Conservation (phyloP, 148 eudicot genomes). For the Camellia sinensis region DNA sequence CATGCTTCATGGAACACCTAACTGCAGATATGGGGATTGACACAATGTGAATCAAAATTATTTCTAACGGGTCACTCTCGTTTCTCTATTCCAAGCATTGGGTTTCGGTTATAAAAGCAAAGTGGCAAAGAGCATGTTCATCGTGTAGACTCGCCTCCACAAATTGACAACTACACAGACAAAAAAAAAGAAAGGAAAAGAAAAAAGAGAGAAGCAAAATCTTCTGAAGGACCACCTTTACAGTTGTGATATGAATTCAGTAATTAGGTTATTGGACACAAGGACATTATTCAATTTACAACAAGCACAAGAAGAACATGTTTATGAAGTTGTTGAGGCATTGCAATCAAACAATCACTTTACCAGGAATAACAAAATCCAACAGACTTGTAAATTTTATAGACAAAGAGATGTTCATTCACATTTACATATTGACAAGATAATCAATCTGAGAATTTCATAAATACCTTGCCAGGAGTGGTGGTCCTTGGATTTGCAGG, state of each 20-base stretch:
- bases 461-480: constrained; percentile 81
- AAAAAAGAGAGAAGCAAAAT: too few species aligned
- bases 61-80: neutral
- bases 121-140: neutral
- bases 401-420: too few species aligned
- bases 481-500: constrained; percentile 57
- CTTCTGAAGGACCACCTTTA: too few species aligned
- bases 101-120: neutral
- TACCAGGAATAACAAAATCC: too few species aligned
- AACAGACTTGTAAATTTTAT: too few species aligned
- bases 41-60: neutral
- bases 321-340: neutral
- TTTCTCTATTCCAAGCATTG: neutral
- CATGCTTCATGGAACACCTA: neutral
- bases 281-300: neutral
- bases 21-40: neutral
- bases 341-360: too few species aligned
- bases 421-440: too few species aligned
- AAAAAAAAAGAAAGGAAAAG: too few species aligned
- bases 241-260: too few species aligned
- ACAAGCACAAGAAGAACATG: neutral
- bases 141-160: neutral
- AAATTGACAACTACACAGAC: neutral
- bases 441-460: neutral
- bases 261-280: too few species aligned